These are phyloP conservation scores for Fusarium compactum DNA, from an alignment of 2,329 filamentous ascomycete species.

Conservation along the genomic window DNA sequence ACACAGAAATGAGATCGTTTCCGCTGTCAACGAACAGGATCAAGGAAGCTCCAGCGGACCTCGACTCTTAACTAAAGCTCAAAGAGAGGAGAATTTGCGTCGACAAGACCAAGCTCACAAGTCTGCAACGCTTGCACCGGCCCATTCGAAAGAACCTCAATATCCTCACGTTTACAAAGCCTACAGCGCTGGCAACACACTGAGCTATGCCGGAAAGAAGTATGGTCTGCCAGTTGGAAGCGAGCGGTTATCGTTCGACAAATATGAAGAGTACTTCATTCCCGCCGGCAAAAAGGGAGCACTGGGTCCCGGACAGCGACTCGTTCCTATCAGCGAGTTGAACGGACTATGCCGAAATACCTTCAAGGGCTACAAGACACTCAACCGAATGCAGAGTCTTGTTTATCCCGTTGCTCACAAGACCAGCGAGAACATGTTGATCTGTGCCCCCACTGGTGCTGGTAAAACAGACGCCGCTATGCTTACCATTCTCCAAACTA, in stretches of 20 bases:
- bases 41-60: constrained; percentile 53
- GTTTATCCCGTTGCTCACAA: constrained; percentile 96
- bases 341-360: constrained; percentile 92
- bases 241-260: constrained; percentile 75
- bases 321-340: constrained; percentile 83
- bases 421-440: constrained; percentile 98
- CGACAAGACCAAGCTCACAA: constrained; percentile 88
- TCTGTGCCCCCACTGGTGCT: constrained; percentile 96
- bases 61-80: constrained; percentile 77
- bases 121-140: constrained; percentile 75
- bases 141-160: constrained; percentile 76
- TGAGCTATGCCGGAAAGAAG: constrained; percentile 82
- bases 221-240: constrained; percentile 85
- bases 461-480: constrained; percentile 99
- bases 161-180: constrained; percentile 95
- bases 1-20: constrained; percentile 76
- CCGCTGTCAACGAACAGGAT: constrained; percentile 54
- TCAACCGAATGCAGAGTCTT: constrained; percentile 98
- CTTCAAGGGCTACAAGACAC: constrained; percentile 90
- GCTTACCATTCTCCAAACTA: constrained; percentile 91
- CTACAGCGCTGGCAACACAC: constrained; percentile 85
- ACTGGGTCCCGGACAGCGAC: constrained; percentile 76
- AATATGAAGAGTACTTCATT: constrained; percentile 90
- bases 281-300: constrained; percentile 85
- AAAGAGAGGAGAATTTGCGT: constrained; percentile 83